A percentile compares a stretch with the other conserved stretches of the same genome.
Conservation (phyloP, 208 protist genomes). For the Leishmania amazonensis region DNA sequence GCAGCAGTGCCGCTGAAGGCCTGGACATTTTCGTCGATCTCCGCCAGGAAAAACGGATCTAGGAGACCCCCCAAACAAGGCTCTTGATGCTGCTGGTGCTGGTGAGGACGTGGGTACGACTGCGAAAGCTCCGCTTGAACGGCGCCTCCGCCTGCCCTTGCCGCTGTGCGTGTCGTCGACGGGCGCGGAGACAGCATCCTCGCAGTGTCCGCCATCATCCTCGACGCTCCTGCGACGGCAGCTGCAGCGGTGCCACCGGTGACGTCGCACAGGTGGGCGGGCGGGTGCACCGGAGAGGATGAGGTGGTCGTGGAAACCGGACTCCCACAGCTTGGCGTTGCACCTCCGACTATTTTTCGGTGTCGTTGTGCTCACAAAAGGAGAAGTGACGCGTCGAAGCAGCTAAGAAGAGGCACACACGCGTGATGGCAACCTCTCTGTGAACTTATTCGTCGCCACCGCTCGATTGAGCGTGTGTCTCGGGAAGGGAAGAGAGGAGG, state of each 20-base stretch:
- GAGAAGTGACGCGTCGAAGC: background rate
- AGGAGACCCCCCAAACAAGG: background rate
- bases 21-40: conserved; percentile 12
- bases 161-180: background rate
- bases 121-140: background rate
- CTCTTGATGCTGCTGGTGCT: conserved; percentile 1
- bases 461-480: background rate
- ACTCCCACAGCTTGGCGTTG: background rate
- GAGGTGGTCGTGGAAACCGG: background rate
- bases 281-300: background rate
- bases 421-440: background rate
- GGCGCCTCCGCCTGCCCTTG: background rate
- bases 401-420: background rate
- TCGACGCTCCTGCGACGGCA: background rate
- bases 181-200: background rate
- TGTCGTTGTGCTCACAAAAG: background rate
- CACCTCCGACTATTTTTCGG: background rate
- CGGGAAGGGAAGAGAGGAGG: background rate
- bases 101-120: background rate
- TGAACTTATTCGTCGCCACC: background rate
- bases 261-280: background rate
- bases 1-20: background rate
- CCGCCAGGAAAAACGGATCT: conserved; percentile 9
- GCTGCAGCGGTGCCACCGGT: background rate
- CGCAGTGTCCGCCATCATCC: background rate